Evolutionary conservation across 2,329 filamentous ascomycete species (phyloP), one percentile per base, ranked within the genome.

Genomic region (Akanthomyces muscarius): DNA sequence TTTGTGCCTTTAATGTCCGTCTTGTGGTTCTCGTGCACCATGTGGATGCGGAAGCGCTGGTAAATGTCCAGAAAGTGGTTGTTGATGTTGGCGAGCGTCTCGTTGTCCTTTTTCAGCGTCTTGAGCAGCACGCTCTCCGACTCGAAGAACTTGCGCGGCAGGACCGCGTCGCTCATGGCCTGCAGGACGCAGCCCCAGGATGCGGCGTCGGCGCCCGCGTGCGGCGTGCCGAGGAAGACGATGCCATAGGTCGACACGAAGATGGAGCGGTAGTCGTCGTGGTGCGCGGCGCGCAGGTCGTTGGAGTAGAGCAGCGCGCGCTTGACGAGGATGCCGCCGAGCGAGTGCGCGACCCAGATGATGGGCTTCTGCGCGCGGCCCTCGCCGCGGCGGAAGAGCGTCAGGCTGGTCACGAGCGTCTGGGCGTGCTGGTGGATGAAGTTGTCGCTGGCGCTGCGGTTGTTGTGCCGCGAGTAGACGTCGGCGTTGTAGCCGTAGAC

Each of bases 401-500:
- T 84, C 18, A 92, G 77, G 52, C 80, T 84, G 5, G 82, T 82
- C 7, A 89, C 81, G 38, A 92, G 77, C 13, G 84, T 89, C 75
- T 91, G 87, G 0, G 89, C 88, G 74, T 91, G 89, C 69, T 89
- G 84, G 65, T 87, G 83, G 68, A 91, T 85, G 68, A 83, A 86
- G 74, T 87, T 87, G 67, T 89, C 83, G 69, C 85, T 88, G 3
- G 85, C 83, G 21, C 79, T 83, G 61, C 82, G 81, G 67, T 78
- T 74, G 65, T 80, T 77, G 56, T 74, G 74, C 53, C 76, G 77
- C 4, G 79, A 79, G 68, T 81, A 82, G 28, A 85, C 81, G 63
- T 90, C 87, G 28, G 89, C 88, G 71, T 92, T 90, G 72, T 91
- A 92, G 28, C 89, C 89, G 70, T 91, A 91, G 0, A 88, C 87